These are phyloP conservation scores for Candida railenensis DNA, from an alignment of 805 yeast genomes.

Conservation along the genomic window DNA sequence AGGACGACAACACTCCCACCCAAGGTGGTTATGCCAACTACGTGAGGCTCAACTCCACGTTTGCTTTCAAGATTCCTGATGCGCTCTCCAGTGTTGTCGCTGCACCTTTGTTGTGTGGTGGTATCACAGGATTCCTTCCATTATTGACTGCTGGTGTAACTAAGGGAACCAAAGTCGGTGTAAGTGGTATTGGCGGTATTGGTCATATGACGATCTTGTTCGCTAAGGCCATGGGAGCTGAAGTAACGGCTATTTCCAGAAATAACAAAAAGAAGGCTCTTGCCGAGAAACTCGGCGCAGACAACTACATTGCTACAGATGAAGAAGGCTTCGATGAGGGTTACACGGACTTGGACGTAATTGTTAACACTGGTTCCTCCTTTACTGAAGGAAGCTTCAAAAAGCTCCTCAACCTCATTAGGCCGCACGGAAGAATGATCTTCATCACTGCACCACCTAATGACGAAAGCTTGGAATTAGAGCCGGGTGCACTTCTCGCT, in stretches of 20 bases:
- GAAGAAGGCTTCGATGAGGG: conserved; percentile 43
- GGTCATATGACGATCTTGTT: conserved; percentile 56
- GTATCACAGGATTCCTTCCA: conserved; percentile 69
- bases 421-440: conserved; percentile 46
- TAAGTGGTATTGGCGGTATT: conserved; percentile 56
- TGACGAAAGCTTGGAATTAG: conserved; percentile 21
- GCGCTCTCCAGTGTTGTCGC: conserved; percentile 46
- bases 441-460: background rate
- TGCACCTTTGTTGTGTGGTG: too few species aligned
- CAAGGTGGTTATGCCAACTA: too few species aligned
- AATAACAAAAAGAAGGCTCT: conserved; percentile 47
- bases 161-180: conserved; percentile 49
- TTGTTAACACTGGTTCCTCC: too few species aligned
- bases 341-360: conserved; percentile 40
- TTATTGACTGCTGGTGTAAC: conserved; percentile 40
- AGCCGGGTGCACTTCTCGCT: conserved; percentile 42
- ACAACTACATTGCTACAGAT: conserved; percentile 49
- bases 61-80: conserved; percentile 61
- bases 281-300: conserved; percentile 51
- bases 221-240: conserved; percentile 60
- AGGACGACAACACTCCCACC: too few species aligned
- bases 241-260: conserved; percentile 57
- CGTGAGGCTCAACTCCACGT: too few species aligned
- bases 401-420: conserved; percentile 43
- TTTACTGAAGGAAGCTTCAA: too few species aligned